Percentiles rank a stretch among this genome's conserved stretches.
phyloP scores from a whole-genome alignment of 177 flowering plant genomes.

The Vitis hybrid region DNA sequence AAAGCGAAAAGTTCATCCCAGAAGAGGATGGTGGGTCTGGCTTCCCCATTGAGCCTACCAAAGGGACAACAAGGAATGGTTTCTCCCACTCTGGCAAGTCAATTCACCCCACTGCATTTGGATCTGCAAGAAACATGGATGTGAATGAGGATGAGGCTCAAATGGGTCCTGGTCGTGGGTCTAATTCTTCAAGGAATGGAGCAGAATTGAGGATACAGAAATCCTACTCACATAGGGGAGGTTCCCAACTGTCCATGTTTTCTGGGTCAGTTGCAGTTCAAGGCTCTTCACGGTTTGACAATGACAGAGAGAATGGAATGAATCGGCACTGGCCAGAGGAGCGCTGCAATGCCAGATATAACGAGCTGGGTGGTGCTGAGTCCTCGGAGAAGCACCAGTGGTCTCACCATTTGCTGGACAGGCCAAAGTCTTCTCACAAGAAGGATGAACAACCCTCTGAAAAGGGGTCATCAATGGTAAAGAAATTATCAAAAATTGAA shows the following conservation, averaged over 20 bases:
- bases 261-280: conserved; percentile 51
- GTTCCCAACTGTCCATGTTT: conserved; percentile 38
- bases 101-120: conserved; percentile 20
- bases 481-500: not conserved
- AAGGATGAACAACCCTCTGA: conserved; percentile 34
- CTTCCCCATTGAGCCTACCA: conserved; percentile 44
- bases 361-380: conserved; percentile 32
- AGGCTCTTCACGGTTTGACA: conserved; percentile 38
- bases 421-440: conserved; percentile 32
- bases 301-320: conserved; percentile 23
- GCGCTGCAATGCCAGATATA: conserved; percentile 21
- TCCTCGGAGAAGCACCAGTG: conserved; percentile 35
- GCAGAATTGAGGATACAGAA: conserved; percentile 33
- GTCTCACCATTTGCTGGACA: conserved; percentile 44
- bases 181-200: conserved; percentile 29
- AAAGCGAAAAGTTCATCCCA: conserved; percentile 42
- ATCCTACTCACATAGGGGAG: conserved; percentile 31
- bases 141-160: conserved; percentile 19
- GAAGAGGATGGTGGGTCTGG: conserved; percentile 53
- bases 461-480: conserved; percentile 35
- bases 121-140: conserved; percentile 26
- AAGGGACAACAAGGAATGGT: conserved; percentile 21
- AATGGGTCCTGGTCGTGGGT: conserved; percentile 13
- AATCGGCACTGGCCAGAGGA: conserved; percentile 47
- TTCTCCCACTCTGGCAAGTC: conserved; percentile 27